These are phyloP conservation scores for Ambrosia hybrid DNA, from an alignment of 140 eudicot genomes.

Conservation along the genomic window DNA sequence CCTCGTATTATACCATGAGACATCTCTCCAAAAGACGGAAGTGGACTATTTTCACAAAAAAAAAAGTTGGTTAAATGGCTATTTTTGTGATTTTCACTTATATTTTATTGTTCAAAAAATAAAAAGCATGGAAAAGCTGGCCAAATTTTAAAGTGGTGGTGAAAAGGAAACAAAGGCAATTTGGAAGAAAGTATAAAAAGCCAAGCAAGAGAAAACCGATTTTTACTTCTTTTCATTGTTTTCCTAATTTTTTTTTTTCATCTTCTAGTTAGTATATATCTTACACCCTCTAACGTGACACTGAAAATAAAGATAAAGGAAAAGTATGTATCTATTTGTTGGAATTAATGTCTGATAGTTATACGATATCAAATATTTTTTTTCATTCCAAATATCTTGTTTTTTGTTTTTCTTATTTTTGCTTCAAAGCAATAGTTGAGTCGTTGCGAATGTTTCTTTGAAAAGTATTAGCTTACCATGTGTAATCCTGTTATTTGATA, in stretches of 20 bases:
- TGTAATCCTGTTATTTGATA: too few relatives aligned
- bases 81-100: background rate
- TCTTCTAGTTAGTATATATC: constrained; percentile 18
- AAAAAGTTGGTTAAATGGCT: too few relatives aligned
- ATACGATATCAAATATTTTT: too few relatives aligned
- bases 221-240: constrained; percentile 39
- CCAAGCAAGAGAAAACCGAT: constrained; percentile 34
- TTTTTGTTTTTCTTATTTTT: too few relatives aligned
- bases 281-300: constrained; percentile 9
- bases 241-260: constrained; percentile 23
- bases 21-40: too few relatives aligned
- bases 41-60: too few relatives aligned
- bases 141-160: constrained; percentile 43
- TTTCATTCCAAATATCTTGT: background rate
- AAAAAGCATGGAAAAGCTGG: constrained; percentile 39
- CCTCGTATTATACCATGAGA: too few relatives aligned
- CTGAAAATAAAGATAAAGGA: constrained; percentile 9
- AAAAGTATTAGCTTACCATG: too few relatives aligned
- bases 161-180: constrained; percentile 35
- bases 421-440: too few relatives aligned
- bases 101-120: constrained; percentile 15
- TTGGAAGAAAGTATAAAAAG: constrained; percentile 45
- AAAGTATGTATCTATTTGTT: background rate
- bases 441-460: too few relatives aligned
- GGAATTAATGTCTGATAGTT: background rate